A percentile compares a stretch with the other conserved stretches of the same genome.
Conservation (phyloP, 306 rosid genomes). For the Notholithocarpus densiflorus region DNA sequence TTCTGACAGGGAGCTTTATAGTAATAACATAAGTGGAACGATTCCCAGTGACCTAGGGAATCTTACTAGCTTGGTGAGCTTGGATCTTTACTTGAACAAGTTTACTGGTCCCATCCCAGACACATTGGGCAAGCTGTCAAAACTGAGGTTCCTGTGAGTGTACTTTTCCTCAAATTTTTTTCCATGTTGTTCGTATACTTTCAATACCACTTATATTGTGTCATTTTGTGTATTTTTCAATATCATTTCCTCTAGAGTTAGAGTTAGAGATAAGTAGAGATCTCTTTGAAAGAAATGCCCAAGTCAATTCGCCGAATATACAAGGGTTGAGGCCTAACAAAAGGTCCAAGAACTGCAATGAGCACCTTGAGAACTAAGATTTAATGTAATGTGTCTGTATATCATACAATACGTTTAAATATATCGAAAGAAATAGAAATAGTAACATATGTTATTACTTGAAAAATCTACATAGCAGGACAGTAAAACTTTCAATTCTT, state of each 20-base stretch:
- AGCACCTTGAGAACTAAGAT: neutral
- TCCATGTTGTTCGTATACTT: neutral
- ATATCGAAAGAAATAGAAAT: neutral
- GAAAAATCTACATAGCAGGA: neutral
- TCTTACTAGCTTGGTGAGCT: slow-evolving; percentile 99
- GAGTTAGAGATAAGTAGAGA: neutral
- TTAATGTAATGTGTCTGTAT: too few relatives aligned
- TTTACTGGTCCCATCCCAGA: slow-evolving; percentile 91
- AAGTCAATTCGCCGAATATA: neutral
- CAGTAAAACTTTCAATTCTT: neutral
- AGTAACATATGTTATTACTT: neutral
- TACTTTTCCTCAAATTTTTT: slow-evolving; percentile 15
- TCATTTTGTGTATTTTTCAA: neutral
- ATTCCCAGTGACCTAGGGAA: slow-evolving; percentile 96
- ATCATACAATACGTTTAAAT: too few relatives aligned
- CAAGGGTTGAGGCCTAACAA: neutral
- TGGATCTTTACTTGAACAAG: slow-evolving; percentile 86
- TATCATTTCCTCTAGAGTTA: neutral
- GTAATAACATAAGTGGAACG: slow-evolving; percentile 86
- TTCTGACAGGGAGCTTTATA: slow-evolving; percentile 84
- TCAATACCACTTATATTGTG: neutral
- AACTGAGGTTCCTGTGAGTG: slow-evolving; percentile 95
- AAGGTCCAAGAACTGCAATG: neutral
- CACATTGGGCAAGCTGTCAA: slow-evolving; percentile 88
- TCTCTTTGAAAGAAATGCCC: neutral